phyloP scores from a whole-genome alignment of 1,284 basidiomycete species.

The Schizophyllum commune region DNA sequence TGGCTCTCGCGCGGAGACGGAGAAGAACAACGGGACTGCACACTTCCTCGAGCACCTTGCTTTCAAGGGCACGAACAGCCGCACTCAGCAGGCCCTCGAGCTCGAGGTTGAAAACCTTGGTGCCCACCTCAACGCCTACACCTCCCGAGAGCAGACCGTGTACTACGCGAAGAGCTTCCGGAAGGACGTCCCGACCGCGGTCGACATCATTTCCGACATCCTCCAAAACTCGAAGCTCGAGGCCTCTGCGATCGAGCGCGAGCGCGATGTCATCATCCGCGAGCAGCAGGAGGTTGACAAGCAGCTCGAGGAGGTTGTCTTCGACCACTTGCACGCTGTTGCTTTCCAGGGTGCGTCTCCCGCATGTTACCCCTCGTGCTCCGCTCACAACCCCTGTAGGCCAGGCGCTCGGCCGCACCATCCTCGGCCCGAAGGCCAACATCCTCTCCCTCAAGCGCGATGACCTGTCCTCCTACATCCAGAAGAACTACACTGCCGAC shows the following conservation, averaged over 20 bases:
- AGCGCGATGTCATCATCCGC: slow-evolving; percentile 93
- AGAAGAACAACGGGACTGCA: slow-evolving; percentile 91
- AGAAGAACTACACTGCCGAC: slow-evolving; percentile 97
- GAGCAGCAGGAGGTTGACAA: slow-evolving; percentile 99
- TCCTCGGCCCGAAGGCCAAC: slow-evolving; percentile 94
- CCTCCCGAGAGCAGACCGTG: slow-evolving; percentile 97
- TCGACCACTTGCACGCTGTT: slow-evolving; percentile 95
- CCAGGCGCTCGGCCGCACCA: slow-evolving; percentile 94
- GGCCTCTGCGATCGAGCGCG: slow-evolving; percentile 82
- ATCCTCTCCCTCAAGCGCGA: slow-evolving; percentile 94
- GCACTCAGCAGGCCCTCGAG: slow-evolving; percentile 89
- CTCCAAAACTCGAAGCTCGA: slow-evolving; percentile 98
- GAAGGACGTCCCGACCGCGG: slow-evolving; percentile 87
- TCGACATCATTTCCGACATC: slow-evolving; percentile 98
- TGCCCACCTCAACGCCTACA: slow-evolving; percentile 97
- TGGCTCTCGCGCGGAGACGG: slow-evolving; percentile 93
- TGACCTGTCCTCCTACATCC: slow-evolving; percentile 89
- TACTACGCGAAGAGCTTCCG: slow-evolving; percentile 99
- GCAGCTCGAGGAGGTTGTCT: slow-evolving; percentile 97
- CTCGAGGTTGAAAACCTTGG: slow-evolving; percentile 95
- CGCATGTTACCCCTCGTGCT: slow-evolving; percentile 3
- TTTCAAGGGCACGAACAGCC: slow-evolving; percentile 89
- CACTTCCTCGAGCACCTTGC: slow-evolving; percentile 99
- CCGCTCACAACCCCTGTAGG: slow-evolving; percentile 32
- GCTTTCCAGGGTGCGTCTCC: slow-evolving; percentile 80